Conservation (phyloP, 495 filamentous ascomycete species). For the Pyrenopolyporus hunteri region DNA sequence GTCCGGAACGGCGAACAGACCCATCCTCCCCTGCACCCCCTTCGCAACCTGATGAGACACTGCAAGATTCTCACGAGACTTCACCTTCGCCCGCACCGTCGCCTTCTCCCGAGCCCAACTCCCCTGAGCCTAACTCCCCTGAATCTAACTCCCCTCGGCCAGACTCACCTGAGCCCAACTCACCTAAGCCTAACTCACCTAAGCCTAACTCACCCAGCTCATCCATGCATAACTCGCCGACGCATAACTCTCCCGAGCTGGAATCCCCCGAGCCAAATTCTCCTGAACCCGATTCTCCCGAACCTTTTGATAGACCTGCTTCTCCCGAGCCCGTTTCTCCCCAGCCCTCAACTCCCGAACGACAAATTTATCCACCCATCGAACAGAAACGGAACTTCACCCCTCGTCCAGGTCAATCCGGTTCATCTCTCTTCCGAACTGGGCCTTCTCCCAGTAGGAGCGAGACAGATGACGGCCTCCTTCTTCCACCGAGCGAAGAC, state of each 20-base stretch:
- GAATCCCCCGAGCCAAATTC: not conserved
- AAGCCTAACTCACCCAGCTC: not conserved
- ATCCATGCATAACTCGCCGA: no score
- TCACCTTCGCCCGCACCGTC: constrained; percentile 18
- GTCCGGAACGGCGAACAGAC: constrained; percentile 30
- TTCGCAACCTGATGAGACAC: constrained; percentile 24
- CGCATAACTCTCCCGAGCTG: not conserved
- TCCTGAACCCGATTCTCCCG: not conserved
- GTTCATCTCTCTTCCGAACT: constrained; percentile 44
- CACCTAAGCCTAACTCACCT: not conserved
- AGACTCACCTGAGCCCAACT: not conserved
- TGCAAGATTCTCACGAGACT: constrained; percentile 23
- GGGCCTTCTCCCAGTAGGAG: constrained; percentile 6
- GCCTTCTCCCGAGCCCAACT: constrained; percentile 18
- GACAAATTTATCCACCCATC: constrained; percentile 38
- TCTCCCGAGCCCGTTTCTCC: not conserved
- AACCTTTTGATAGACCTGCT: no score
- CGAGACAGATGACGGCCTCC: constrained; percentile 8
- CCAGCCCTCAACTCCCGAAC: constrained; percentile 43
- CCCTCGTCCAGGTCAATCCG: constrained; percentile 47
- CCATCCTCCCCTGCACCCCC: constrained; percentile 34
- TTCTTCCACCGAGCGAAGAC: constrained; percentile 35
- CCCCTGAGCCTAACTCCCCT: constrained; percentile 4
- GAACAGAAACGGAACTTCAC: constrained; percentile 60
- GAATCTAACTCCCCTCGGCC: not conserved